Conservation (phyloP, 495 filamentous ascomycete species). For the Amniculicola lignicola region DNA sequence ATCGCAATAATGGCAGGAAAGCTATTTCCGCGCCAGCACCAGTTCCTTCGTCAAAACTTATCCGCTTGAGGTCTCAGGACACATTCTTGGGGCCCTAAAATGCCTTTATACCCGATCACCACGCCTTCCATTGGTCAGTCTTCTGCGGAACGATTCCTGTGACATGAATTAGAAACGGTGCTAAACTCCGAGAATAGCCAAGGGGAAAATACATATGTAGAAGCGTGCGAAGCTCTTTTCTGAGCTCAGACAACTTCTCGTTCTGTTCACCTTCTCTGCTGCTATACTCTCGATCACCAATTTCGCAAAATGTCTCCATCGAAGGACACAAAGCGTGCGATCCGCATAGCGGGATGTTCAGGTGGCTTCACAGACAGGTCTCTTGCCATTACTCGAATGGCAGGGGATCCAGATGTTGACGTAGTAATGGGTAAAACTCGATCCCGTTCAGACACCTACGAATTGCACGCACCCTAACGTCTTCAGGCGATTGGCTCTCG, state of each 20-base stretch:
- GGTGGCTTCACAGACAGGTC: conserved; percentile 31
- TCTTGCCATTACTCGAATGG: conserved; percentile 22
- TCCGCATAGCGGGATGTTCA: conserved; percentile 29
- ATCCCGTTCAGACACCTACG: not conserved
- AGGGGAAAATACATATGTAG: conserved; percentile 9
- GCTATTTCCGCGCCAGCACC: conserved; percentile 11
- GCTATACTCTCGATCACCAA: not conserved
- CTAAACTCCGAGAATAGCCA: not conserved
- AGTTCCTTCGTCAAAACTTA: conserved; percentile 13
- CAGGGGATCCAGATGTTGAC: conserved; percentile 30
- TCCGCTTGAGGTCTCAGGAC: conserved; percentile 16
- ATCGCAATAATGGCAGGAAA: no score
- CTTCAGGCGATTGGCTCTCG: conserved; percentile 32
- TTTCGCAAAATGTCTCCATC: conserved; percentile 17
- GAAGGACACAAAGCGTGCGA: conserved; percentile 19
- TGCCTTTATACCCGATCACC: conserved; percentile 11
- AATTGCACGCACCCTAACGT: not conserved
- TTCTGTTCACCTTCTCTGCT: not conserved
- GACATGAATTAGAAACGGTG: not conserved
- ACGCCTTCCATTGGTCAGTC: conserved; percentile 3
- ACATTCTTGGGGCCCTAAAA: conserved; percentile 5
- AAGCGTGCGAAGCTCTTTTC: not conserved
- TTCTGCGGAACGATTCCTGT: conserved; percentile 9
- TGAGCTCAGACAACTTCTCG: not conserved
- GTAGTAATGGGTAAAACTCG: conserved; percentile 19